These are phyloP conservation scores for Fusarium anguioides DNA, from an alignment of 2,329 filamentous ascomycete genomes.

Conservation along the genomic window DNA sequence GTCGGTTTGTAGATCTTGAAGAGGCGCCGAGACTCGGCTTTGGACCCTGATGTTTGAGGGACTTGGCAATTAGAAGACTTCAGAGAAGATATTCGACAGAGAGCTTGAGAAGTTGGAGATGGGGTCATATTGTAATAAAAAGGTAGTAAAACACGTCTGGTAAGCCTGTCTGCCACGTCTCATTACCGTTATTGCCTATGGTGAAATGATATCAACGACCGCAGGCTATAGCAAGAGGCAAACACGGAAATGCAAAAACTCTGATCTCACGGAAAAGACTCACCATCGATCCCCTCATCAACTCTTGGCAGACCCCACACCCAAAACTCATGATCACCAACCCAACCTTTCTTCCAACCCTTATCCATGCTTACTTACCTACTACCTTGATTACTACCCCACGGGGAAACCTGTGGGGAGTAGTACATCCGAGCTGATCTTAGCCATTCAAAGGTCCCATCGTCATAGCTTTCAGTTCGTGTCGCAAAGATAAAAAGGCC, in stretches of 20 bases:
- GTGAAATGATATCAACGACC: not conserved
- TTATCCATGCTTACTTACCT: slow-evolving; percentile 12
- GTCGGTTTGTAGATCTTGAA: slow-evolving; percentile 21
- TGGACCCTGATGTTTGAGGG: slow-evolving; percentile 6
- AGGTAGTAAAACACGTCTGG: fast-evolving
- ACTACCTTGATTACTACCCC: slow-evolving; percentile 33
- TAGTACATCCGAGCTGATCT: slow-evolving; percentile 14
- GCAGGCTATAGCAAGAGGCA: not conserved
- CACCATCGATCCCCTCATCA: slow-evolving; percentile 4
- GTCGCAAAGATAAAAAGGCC: slow-evolving; percentile 17
- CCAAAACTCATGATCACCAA: slow-evolving; percentile 28
- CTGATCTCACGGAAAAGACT: slow-evolving; percentile 4
- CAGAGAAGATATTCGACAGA: fast-evolving
- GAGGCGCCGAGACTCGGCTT: not conserved
- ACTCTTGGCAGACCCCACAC: slow-evolving; percentile 34
- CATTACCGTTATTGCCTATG: not conserved
- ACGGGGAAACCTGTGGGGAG: slow-evolving; percentile 40
- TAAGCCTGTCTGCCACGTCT: too few relatives aligned
- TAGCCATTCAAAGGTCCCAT: slow-evolving; percentile 5
- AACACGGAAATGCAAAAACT: not conserved
- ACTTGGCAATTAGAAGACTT: not conserved
- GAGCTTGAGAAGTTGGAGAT: fast-evolving
- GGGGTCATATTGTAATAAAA: fast-evolving
- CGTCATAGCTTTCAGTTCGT: too few relatives aligned
- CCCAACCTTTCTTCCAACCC: not conserved